phyloP scores from a whole-genome alignment of 78 protist genomes.

The Goniomonas avonlea region DNA sequence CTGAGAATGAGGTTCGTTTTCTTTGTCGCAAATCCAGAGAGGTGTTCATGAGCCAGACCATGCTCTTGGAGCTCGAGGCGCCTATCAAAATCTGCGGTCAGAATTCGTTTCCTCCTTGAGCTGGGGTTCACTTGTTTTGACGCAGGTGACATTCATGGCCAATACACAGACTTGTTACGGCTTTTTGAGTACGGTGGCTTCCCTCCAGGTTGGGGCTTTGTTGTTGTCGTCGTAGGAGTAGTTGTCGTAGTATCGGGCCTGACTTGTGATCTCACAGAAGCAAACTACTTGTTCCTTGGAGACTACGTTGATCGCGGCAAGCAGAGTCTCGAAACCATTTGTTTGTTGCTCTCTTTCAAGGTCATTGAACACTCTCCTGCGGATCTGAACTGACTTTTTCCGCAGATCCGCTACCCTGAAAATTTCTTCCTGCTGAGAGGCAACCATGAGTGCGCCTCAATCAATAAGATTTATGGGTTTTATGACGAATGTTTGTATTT shows the following conservation, averaged over 20 bases:
- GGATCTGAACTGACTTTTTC: too few species aligned
- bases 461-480: conserved; percentile 99
- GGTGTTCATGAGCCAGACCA: conserved; percentile 85
- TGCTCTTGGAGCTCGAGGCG: conserved; percentile 90
- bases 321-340: conserved; percentile 93
- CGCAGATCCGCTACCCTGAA: conserved; percentile 96
- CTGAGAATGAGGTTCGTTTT: conserved; percentile 66
- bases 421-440: conserved; percentile 98
- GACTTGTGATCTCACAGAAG: too few species aligned
- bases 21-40: conserved; percentile 74
- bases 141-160: conserved; percentile 98
- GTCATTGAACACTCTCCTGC: too few species aligned
- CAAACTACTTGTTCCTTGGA: conserved; percentile 98
- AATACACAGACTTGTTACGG: conserved; percentile 93
- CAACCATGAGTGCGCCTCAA: conserved; percentile 98
- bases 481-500: conserved; percentile 86
- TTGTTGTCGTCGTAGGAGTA: too few species aligned
- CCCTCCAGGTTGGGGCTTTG: too few species aligned
- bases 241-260: too few species aligned
- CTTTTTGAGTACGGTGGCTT: conserved; percentile 97
- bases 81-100: conserved; percentile 90
- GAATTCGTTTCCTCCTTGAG: neutral
- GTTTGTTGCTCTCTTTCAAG: conserved; percentile 98
- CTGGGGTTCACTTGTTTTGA: too few species aligned
- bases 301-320: conserved; percentile 96